phyloP scores from a whole-genome alignment of 108 stramenopile genomes.

The Nitzschia palea region DNA sequence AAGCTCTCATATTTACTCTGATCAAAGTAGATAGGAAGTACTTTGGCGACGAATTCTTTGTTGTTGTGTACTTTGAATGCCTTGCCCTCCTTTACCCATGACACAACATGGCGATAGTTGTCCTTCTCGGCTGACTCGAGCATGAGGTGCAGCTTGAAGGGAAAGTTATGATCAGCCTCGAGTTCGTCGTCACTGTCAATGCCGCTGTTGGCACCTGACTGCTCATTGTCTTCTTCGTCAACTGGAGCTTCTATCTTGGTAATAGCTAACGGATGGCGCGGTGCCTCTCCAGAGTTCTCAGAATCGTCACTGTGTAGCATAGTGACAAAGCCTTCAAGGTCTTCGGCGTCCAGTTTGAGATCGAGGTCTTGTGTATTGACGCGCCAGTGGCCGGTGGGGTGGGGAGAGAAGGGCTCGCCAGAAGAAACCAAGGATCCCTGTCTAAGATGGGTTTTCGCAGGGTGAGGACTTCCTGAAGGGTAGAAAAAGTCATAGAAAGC shows the following conservation, averaged over 20 bases:
- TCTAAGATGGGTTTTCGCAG: not conserved
- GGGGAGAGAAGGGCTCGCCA: not conserved
- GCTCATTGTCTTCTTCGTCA: not conserved
- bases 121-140: not conserved
- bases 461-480: not conserved
- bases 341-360: not conserved
- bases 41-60: constrained; percentile 19
- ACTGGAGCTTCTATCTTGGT: not conserved
- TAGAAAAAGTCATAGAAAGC: constrained; percentile 1
- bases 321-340: not conserved
- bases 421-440: not conserved
- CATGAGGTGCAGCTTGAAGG: constrained; percentile 9
- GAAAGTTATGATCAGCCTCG: constrained; percentile 1
- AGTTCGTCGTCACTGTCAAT: not conserved
- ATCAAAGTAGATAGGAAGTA: constrained; percentile 64
- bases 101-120: constrained; percentile 6
- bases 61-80: constrained; percentile 14
- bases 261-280: not conserved
- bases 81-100: constrained; percentile 14
- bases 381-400: not conserved
- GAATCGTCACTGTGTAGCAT: not conserved
- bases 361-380: constrained; percentile 3
- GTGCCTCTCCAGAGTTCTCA: not conserved
- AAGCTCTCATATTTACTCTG: constrained; percentile 29
- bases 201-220: not conserved